Conservation (phyloP, 306 rosid genomes). For the Vicia sativa region DNA sequence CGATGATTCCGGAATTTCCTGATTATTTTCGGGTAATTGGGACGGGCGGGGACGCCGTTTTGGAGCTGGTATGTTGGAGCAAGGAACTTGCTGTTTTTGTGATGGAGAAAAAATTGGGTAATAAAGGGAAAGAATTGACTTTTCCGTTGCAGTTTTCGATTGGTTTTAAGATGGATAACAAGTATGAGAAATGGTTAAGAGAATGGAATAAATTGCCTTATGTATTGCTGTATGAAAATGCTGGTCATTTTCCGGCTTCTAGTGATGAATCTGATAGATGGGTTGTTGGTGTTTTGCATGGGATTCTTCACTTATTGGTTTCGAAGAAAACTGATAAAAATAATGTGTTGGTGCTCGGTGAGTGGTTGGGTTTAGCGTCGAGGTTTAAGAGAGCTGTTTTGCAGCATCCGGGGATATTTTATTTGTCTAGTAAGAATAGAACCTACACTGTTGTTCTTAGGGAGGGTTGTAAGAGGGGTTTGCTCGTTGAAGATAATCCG, state of each 20-base stretch:
- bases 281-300: slow-evolving; percentile 78
- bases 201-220: slow-evolving; percentile 83
- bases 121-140: slow-evolving; percentile 27
- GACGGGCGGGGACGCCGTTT: slow-evolving; percentile 12
- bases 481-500: slow-evolving; percentile 55
- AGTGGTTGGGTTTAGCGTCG: slow-evolving; percentile 70
- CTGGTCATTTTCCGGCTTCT: slow-evolving; percentile 50
- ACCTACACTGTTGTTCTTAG: slow-evolving; percentile 71
- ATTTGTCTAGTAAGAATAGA: slow-evolving; percentile 69
- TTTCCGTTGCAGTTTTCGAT: slow-evolving; percentile 67
- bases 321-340: slow-evolving; percentile 77
- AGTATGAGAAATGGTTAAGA: slow-evolving; percentile 70
- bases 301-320: slow-evolving; percentile 72
- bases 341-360: slow-evolving; percentile 63
- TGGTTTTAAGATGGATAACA: slow-evolving; percentile 78
- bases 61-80: slow-evolving; percentile 91
- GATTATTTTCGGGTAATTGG: slow-evolving; percentile 61
- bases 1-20: slow-evolving; percentile 71
- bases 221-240: slow-evolving; percentile 65
- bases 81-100: slow-evolving; percentile 59
- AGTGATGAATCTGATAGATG: slow-evolving; percentile 79
- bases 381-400: slow-evolving; percentile 75
- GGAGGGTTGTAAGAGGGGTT: slow-evolving; percentile 83
- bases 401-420: slow-evolving; percentile 81
- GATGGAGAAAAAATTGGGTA: slow-evolving; percentile 51